Evolutionary conservation across 2,329 filamentous ascomycete genomes (phyloP), one percentile per base, ranked within the genome.

Genomic region (Clonostachys solani): DNA sequence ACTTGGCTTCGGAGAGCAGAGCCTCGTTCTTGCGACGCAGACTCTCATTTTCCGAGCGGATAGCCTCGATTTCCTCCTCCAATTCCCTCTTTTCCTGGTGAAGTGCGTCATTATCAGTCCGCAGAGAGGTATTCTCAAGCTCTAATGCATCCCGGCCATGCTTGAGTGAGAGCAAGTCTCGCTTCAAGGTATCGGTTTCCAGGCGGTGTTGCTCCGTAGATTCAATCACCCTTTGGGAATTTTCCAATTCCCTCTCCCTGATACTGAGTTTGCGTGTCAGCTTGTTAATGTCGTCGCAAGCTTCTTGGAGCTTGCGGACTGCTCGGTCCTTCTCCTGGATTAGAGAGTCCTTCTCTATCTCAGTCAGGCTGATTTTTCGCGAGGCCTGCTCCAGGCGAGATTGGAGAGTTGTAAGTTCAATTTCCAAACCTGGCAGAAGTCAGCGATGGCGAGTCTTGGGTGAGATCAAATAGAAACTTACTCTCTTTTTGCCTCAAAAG

Each of bases 321-420:
- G 85, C 77, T 42, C 81, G 80, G 54, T 88, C 84, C 33, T 83
- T 77, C 62, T 89, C 86, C 33, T 78, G 73, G 4, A 74, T 73
- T 40, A 87, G 65, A 5, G 81, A 77, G 51, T 84, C 79, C 49
- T 78, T 82, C 51, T 83, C 77, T 45, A 83, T 81, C 44, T 86
- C 81, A 35, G 77, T 73, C n/a, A 81, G 72, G 50, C 76, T 80
- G 19, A 79, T 69, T 57, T 84, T 84, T 41, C 78, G 78, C 47
- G 83, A 81, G 36, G 79, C 74, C 52, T 83, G 75, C 49, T 86
- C 81, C 2, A 88, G 67, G 15, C 79, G 81, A 8, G 75, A 69
- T 55, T 85, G 79, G 36, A 87, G 67, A 17, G 80, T 73, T 42
- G 79, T 73, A 40, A 87, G 68, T 56, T 81, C 74, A 23, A 77